Evolutionary conservation across 768 basidiomycete species (phyloP), one percentile per base, ranked within the genome.

Genomic region (Megacollybia marginata): DNA sequence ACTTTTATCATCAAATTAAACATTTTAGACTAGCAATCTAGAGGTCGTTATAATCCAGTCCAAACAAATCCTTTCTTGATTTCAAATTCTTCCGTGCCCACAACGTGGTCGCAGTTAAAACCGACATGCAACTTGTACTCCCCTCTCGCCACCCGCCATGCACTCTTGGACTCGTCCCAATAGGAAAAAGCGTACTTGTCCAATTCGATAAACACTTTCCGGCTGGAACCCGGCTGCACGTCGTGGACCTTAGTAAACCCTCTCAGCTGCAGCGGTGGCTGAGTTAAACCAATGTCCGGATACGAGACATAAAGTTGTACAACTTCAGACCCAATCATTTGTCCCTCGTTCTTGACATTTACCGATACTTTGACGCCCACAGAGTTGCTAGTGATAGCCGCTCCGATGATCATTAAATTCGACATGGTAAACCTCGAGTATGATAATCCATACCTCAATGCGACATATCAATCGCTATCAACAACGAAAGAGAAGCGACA

Each of bases 141-240:
- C 11, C 83, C 85, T 18, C 59, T 63, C 46, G 69, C 69, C 15
- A 78, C 73, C 44, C 65, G 65, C 83, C 83, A 86, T 13, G 62
- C 56, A 28, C 63, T 55, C 50, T 63, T 62, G 31, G 46, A 52
- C 12, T 71, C 68, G 52, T 83, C 75, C 79, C 82, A 87, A 45
- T 71, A 81, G 0, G 82, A 82, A 48, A 90, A 74, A 3, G 87
- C 82, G 52, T 80, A 80, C 61, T 81, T 83, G 62, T 87, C 79
- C 44, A 90, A 63, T 13, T 51, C 56, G 50, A 91, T 56, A 12
- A 51, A 60, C 12, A 79, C 73, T 9, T 52, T 57, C 42, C 54
- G 55, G 7, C 65, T 65, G n/a, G 65, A 60, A 1, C 80, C 79
- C 0, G 80, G 74, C 15, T 62, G 56, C 12, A 88, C 54, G 55